phyloP scores from a whole-genome alignment of 495 filamentous ascomycete species.

The Pseudotulostoma volvatum region DNA sequence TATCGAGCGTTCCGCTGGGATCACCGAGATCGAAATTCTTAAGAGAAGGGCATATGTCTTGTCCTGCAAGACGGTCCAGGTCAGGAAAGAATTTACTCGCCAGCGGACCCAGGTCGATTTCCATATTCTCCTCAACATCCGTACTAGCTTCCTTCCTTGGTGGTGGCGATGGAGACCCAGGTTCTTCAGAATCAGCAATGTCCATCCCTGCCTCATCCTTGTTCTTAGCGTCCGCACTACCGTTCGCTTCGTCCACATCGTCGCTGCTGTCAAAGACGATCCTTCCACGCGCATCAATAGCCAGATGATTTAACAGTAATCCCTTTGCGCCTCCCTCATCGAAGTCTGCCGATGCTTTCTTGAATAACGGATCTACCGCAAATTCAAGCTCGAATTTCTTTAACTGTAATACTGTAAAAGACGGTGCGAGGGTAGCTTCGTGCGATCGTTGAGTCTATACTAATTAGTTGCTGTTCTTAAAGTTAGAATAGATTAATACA shows the following conservation, averaged over 20 bases:
- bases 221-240: constrained; percentile 32
- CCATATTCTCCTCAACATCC: constrained; percentile 38
- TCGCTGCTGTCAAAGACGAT: constrained; percentile 99
- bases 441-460: constrained; percentile 55
- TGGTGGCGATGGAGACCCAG: constrained; percentile 9
- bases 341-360: constrained; percentile 95
- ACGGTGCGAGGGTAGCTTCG: constrained; percentile 78
- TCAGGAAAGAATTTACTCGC: constrained; percentile 77
- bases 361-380: constrained; percentile 91
- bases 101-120: constrained; percentile 63
- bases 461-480: constrained; percentile 7
- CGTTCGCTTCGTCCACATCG: constrained; percentile 49
- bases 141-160: constrained; percentile 24
- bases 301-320: constrained; percentile 81
- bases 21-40: constrained; percentile 86
- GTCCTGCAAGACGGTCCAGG: constrained; percentile 53
- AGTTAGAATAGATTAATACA: constrained; percentile 1
- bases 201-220: constrained; percentile 18
- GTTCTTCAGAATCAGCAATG: constrained; percentile 21
- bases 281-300: constrained; percentile 76
- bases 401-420: constrained; percentile 73
- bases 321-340: constrained; percentile 97
- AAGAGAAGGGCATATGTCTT: constrained; percentile 89
- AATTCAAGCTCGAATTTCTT: constrained; percentile 98
- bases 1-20: constrained; percentile 64